phyloP scores from a whole-genome alignment of 2,329 filamentous ascomycete species.

The Hypoxylon sp. region DNA sequence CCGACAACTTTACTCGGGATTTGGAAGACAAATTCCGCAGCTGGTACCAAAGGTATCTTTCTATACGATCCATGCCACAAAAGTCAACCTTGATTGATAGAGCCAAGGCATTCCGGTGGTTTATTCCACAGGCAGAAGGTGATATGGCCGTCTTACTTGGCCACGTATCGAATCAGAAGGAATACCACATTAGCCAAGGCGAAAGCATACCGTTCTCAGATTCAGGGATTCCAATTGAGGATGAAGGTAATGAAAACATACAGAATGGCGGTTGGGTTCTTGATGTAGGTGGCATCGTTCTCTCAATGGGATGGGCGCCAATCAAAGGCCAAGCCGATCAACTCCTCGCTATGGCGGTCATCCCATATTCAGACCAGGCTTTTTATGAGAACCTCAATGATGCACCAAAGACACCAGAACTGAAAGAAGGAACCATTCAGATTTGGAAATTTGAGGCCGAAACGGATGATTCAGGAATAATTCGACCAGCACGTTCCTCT shows the following conservation, averaged over 20 bases:
- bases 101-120: constrained; percentile 46
- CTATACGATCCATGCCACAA: constrained; percentile 40
- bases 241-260: constrained; percentile 33
- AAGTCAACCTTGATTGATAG: constrained; percentile 45
- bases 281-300: constrained; percentile 67
- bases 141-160: constrained; percentile 50
- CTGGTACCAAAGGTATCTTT: constrained; percentile 47
- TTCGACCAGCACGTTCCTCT: constrained; percentile 54
- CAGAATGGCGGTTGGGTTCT: constrained; percentile 64
- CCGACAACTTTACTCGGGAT: constrained; percentile 43
- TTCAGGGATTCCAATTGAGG: constrained; percentile 45
- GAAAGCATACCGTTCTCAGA: constrained; percentile 49
- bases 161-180: constrained; percentile 49
- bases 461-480: constrained; percentile 51
- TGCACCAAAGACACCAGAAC: constrained; percentile 56
- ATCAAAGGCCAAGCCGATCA: constrained; percentile 58
- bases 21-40: constrained; percentile 46
- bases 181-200: constrained; percentile 48
- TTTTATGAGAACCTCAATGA: constrained; percentile 59
- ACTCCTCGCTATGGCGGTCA: constrained; percentile 66
- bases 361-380: constrained; percentile 67
- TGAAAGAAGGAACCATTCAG: constrained; percentile 65
- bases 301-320: constrained; percentile 68
- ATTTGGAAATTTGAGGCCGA: constrained; percentile 64
- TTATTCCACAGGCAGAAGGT: constrained; percentile 46